Evolutionary conservation across 331 rosid genomes (phyloP).

Genomic region (Malus hybrid): DNA sequence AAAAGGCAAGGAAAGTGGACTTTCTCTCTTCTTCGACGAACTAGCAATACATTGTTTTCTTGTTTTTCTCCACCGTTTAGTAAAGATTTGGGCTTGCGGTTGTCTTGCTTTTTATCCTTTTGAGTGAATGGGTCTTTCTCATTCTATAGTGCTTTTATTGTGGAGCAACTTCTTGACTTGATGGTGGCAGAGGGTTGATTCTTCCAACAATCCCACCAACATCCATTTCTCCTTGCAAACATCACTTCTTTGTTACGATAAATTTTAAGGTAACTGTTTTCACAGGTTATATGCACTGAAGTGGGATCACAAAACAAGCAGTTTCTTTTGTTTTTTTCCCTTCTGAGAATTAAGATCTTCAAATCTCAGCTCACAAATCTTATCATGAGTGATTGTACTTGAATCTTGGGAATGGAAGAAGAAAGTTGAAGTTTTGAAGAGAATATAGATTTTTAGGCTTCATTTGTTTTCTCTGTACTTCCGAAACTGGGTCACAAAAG

Average conservation of each 20-base stretch:
- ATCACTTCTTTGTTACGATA: conserved; percentile 27
- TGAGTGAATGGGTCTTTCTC: conserved; percentile 21
- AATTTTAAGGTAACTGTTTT: conserved; percentile 41
- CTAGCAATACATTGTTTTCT: too few species aligned
- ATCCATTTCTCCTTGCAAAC: conserved; percentile 23
- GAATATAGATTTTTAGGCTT: neutral
- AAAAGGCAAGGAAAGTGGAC: too few species aligned
- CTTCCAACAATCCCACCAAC: conserved; percentile 33
- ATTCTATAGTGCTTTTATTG: conserved; percentile 16
- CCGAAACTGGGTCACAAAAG: neutral
- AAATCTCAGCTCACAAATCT: neutral
- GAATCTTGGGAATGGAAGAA: neutral
- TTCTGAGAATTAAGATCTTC: conserved; percentile 63
- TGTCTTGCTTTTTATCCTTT: too few species aligned
- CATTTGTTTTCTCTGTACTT: neutral
- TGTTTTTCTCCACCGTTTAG: too few species aligned
- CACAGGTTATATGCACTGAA: conserved; percentile 46
- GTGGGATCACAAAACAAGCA: conserved; percentile 63
- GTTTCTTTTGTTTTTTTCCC: conserved; percentile 39
- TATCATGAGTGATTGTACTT: neutral
- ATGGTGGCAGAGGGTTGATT: conserved; percentile 50
- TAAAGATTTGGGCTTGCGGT: too few species aligned
- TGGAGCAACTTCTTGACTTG: conserved; percentile 19
- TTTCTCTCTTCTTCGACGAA: too few species aligned
- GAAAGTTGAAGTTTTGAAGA: neutral